Conservation (phyloP, 352 stramenopile species). For the Stramenopiles sp. region DNA sequence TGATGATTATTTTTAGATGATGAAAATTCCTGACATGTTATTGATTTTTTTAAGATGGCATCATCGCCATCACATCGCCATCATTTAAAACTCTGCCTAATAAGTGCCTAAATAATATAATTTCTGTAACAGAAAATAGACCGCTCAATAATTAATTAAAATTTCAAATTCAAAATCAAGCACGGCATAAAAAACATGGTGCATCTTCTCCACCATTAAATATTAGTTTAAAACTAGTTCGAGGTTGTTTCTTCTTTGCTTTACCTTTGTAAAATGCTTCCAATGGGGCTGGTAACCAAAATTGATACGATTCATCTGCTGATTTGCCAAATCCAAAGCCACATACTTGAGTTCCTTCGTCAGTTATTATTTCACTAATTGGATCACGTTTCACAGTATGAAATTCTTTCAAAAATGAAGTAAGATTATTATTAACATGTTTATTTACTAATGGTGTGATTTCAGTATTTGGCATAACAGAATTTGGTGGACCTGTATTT, state of each 20-base stretch:
- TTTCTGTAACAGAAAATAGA: too few relatives aligned
- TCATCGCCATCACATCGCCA: too few relatives aligned
- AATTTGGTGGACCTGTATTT: background rate
- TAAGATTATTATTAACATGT: background rate
- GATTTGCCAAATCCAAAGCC: background rate
- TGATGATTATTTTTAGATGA: too few relatives aligned
- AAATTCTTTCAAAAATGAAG: background rate
- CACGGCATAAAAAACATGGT: background rate
- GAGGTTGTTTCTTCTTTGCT: background rate
- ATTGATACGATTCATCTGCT: background rate
- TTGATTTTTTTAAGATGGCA: too few relatives aligned
- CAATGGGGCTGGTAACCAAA: background rate
- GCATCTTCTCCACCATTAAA: background rate
- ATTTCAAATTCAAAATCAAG: too few relatives aligned
- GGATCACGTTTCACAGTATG: background rate
- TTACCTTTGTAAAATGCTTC: background rate
- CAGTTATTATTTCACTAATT: conserved; percentile 5
- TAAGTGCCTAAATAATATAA: too few relatives aligned
- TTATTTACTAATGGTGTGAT: background rate
- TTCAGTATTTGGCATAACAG: background rate
- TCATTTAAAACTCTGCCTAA: too few relatives aligned
- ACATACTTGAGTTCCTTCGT: background rate
- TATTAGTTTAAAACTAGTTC: background rate
- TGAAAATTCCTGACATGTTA: too few relatives aligned
- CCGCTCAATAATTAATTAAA: too few relatives aligned